Evolutionary conservation across 768 basidiomycete genomes (phyloP).

Genomic region (Hygrophoropsis aurantiaca): DNA sequence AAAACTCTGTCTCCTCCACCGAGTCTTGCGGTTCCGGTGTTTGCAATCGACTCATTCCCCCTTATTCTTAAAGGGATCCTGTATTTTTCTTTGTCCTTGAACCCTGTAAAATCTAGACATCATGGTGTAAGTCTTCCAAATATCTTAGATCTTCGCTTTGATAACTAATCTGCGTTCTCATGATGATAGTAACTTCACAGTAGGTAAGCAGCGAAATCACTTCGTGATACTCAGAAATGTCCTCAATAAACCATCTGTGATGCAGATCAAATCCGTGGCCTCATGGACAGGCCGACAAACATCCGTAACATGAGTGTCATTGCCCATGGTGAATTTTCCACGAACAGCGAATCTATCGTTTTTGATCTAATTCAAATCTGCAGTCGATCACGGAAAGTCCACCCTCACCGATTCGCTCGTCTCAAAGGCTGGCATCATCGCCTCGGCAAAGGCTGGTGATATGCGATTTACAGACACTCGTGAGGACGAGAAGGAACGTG

Average conservation of each 20-base stretch:
- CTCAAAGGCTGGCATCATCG: conserved; percentile 99
- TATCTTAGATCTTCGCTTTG: conserved; percentile 4
- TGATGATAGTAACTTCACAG: conserved; percentile 77
- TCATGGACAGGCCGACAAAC: conserved; percentile 90
- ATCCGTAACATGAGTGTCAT: conserved; percentile 96
- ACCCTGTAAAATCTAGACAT: conserved; percentile 48
- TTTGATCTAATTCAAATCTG: conserved; percentile 15
- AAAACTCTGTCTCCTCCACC: conserved; percentile 12
- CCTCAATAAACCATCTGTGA: conserved; percentile 10
- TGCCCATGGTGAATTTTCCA: conserved; percentile 69
- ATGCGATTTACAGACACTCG: conserved; percentile 97
- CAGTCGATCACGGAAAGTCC: conserved; percentile 99
- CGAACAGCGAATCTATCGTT: conserved; percentile 9
- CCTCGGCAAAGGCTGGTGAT: conserved; percentile 90
- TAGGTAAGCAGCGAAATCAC: conserved; percentile 53
- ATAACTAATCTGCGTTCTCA: conserved; percentile 31
- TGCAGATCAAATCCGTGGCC: conserved; percentile 79
- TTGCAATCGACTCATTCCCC: conserved; percentile 19
- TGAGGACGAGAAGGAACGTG: conserved; percentile 98
- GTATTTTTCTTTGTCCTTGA: conserved; percentile 17
- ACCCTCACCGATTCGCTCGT: conserved; percentile 98
- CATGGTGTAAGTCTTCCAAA: conserved; percentile 73
- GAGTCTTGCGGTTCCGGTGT: conserved; percentile 27
- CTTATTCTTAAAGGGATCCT: conserved; percentile 11
- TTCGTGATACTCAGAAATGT: background rate